Conservation (phyloP, 225 moss, liverwort and hornwort species). For the Thuidium tamariscinum region DNA sequence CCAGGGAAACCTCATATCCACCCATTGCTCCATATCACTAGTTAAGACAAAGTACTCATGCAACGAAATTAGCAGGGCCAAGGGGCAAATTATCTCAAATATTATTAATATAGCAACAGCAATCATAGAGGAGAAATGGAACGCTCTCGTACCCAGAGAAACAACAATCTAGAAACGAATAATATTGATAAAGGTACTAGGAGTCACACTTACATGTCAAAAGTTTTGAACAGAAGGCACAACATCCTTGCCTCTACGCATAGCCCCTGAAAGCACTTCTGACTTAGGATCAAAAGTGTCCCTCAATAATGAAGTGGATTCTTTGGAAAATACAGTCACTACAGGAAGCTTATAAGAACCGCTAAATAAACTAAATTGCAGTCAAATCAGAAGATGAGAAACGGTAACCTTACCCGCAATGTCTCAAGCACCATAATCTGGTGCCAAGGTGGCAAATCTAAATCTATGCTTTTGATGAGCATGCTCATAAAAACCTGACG, state of each 20-base stretch:
- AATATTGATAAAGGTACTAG: neutral
- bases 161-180: neutral
- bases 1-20: neutral
- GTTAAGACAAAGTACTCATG: neutral
- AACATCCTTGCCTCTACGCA: conserved; percentile 98
- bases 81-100: neutral
- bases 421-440: conserved; percentile 96
- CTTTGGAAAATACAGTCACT: neutral
- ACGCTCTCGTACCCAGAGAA: neutral
- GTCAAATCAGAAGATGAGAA: neutral
- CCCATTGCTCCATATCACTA: neutral
- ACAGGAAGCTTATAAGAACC: neutral
- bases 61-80: neutral
- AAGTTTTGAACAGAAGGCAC: conserved; percentile 78
- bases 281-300: neutral
- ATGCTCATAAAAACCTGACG: conserved; percentile 88
- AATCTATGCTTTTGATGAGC: conserved; percentile 93
- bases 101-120: neutral
- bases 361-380: neutral
- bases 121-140: neutral
- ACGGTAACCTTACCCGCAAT: conserved; percentile 41
- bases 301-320: neutral
- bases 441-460: conserved; percentile 86
- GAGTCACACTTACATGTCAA: conserved; percentile 63
- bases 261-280: conserved; percentile 50